Percentiles rank a stretch among this genome's conserved stretches.
These are phyloP conservation scores for Obelidium mucronatum DNA, from an alignment of 192 early-diverging fungal genomes.

Conservation along the genomic window DNA sequence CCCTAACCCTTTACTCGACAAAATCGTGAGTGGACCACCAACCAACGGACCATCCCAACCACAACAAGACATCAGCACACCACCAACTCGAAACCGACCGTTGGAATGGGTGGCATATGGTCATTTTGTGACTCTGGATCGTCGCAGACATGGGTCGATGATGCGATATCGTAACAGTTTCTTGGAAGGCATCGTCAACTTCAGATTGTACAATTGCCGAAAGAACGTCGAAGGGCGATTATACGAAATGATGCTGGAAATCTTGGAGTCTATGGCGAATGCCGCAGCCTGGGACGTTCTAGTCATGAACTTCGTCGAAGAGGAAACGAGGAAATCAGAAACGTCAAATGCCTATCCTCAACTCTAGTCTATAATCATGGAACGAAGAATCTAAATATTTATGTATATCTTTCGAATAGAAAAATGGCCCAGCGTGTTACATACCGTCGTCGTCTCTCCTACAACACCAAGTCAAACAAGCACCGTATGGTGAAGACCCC, in stretches of 20 bases:
- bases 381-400: neutral
- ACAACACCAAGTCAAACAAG: slow-evolving; percentile 93
- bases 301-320: too few species aligned
- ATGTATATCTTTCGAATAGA: neutral
- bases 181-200: neutral
- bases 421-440: slow-evolving; percentile 83
- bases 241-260: neutral
- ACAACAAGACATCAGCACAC: neutral
- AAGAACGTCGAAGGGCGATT: neutral
- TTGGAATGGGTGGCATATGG: neutral
- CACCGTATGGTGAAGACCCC: slow-evolving; percentile 88
- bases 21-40: too few species aligned
- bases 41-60: neutral
- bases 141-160: neutral
- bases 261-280: too few species aligned
- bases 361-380: neutral
- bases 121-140: neutral
- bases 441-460: slow-evolving; percentile 84
- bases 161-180: neutral
- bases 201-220: neutral
- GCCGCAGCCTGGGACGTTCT: too few species aligned
- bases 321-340: neutral
- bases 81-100: neutral
- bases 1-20: too few species aligned
- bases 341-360: neutral